Percentiles rank a stretch among this genome's conserved stretches.
Conservation (phyloP, 2,329 filamentous ascomycete species). For the Colletotrichum noveboracense region DNA sequence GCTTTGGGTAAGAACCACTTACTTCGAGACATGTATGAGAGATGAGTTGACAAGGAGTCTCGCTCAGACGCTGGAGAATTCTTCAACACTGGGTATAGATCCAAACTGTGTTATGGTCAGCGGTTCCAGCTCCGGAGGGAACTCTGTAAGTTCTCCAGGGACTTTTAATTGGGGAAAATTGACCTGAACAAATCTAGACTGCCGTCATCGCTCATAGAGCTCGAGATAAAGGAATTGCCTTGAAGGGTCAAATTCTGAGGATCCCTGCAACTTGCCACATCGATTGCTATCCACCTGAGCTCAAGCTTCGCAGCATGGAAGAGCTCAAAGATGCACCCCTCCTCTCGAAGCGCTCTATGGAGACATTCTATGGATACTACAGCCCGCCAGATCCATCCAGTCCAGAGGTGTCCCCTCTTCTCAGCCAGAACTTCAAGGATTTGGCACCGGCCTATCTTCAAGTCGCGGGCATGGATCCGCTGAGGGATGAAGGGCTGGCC, state of each 20-base stretch:
- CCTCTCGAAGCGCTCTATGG: background rate
- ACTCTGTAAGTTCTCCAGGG: background rate
- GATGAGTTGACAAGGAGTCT: background rate
- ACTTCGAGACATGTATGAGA: background rate
- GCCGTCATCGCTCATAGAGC: background rate
- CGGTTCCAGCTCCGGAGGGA: background rate
- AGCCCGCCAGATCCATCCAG: background rate
- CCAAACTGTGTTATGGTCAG: background rate
- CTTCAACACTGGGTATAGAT: background rate
- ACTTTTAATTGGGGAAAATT: fast-evolving
- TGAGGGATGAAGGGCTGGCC: background rate
- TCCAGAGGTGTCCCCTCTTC: background rate
- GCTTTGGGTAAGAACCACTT: background rate
- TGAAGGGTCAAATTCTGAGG: background rate
- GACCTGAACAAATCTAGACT: background rate
- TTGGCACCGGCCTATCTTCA: background rate
- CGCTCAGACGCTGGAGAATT: background rate
- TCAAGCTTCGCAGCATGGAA: background rate
- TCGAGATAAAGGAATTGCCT: background rate
- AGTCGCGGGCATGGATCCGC: background rate
- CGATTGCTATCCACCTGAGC: background rate
- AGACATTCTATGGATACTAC: background rate
- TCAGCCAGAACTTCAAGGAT: background rate
- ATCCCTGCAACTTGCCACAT: background rate
- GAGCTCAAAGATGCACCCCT: background rate